A percentile compares a stretch with the other conserved stretches of the same genome.
These are phyloP conservation scores for Babesia divergens DNA, from an alignment of 169 alveolate genomes.

Conservation along the genomic window DNA sequence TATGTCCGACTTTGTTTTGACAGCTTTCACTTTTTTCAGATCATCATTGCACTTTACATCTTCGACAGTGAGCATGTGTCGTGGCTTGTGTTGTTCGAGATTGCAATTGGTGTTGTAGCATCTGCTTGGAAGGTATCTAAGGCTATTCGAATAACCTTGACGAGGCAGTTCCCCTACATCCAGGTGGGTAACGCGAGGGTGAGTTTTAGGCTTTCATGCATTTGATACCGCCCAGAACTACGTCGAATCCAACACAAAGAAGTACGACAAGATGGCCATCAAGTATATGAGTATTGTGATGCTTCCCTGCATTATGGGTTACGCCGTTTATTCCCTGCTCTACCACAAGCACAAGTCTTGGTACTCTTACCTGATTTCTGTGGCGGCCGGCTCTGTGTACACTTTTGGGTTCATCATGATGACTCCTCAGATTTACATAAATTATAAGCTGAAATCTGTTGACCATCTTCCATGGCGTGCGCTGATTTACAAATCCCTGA, in stretches of 20 bases:
- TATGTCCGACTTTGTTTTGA: not conserved
- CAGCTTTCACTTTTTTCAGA: not conserved
- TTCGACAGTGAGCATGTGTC: constrained; percentile 91
- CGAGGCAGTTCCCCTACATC: constrained; percentile 82
- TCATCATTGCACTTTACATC: constrained; percentile 89
- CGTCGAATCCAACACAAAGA: constrained; percentile 84
- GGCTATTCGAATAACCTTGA: constrained; percentile 83
- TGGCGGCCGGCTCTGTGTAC: constrained; percentile 90
- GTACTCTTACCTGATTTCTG: constrained; percentile 91
- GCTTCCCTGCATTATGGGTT: constrained; percentile 84
- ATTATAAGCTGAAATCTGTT: constrained; percentile 96
- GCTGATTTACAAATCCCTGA: constrained; percentile 90
- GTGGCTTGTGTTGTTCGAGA: constrained; percentile 85
- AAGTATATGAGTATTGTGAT: constrained; percentile 86
- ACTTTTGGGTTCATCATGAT: constrained; percentile 91
- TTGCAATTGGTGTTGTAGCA: constrained; percentile 85
- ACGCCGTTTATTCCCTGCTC: constrained; percentile 87
- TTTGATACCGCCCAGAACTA: constrained; percentile 54
- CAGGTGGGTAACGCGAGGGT: constrained; percentile 68
- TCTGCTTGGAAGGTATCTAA: constrained; percentile 93
- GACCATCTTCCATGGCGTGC: constrained; percentile 99
- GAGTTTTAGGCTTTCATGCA: constrained; percentile 5
- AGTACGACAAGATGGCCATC: constrained; percentile 89
- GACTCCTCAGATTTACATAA: constrained; percentile 97
- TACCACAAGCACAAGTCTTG: constrained; percentile 90